Conservation (phyloP, 2,329 filamentous ascomycete species). For the Exophiala spinifera region DNA sequence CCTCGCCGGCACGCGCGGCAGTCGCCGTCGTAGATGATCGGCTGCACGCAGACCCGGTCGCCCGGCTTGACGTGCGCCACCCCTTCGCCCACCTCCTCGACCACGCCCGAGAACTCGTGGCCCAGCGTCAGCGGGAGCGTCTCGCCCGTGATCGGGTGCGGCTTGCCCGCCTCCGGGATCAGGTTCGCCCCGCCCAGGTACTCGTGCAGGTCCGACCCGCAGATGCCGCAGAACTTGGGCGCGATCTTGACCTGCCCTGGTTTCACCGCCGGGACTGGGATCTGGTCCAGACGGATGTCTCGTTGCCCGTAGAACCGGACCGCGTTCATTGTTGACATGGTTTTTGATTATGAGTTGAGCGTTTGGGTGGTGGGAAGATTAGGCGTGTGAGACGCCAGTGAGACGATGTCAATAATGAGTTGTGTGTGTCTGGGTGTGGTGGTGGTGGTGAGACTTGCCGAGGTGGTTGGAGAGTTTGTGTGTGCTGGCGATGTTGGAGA, state of each 20-base stretch:
- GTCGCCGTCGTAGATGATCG: conserved; percentile 54
- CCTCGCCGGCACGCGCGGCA: conserved; percentile 53
- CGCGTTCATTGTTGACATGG: conserved; percentile 41
- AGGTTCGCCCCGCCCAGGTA: conserved; percentile 48
- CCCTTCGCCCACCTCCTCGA: conserved; percentile 52
- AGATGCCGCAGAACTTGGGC: conserved; percentile 33
- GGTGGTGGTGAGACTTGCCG: no score
- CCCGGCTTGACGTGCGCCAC: conserved; percentile 49
- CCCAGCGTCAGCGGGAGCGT: conserved; percentile 52
- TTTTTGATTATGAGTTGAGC: conserved; percentile 26
- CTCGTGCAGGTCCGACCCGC: conserved; percentile 43
- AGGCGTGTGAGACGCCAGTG: no score
- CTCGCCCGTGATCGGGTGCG: conserved; percentile 55
- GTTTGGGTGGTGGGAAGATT: not conserved
- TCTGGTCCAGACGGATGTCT: conserved; percentile 44
- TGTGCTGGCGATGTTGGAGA: no score
- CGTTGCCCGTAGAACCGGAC: conserved; percentile 45
- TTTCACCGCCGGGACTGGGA: conserved; percentile 40
- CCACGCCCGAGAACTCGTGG: conserved; percentile 52
- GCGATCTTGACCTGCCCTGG: conserved; percentile 42
- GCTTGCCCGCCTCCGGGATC: conserved; percentile 45
- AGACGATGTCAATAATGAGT: no score
- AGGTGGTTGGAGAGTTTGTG: no score
- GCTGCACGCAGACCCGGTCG: conserved; percentile 49
- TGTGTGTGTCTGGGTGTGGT: no score